A percentile compares a stretch with the other conserved stretches of the same genome.
These are phyloP conservation scores for Poa pratensis DNA, from an alignment of 176 grass and related monocot species.

Conservation along the genomic window DNA sequence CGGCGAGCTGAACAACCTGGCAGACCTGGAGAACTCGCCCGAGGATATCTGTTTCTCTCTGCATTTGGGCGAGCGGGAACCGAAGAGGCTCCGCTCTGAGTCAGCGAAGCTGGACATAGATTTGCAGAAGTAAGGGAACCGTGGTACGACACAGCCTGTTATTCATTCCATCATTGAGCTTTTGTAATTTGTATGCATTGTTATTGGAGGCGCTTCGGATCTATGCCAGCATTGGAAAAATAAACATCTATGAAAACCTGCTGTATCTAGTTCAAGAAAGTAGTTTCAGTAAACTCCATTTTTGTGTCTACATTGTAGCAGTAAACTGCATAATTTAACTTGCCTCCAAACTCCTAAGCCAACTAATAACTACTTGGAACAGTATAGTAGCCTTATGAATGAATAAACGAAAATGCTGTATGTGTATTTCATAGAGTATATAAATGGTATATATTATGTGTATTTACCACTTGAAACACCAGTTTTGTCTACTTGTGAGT, in stretches of 20 bases:
- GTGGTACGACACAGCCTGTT: background rate
- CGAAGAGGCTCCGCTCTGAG: slow-evolving; percentile 64
- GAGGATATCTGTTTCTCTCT: slow-evolving; percentile 71
- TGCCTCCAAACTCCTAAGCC: background rate
- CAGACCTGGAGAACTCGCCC: slow-evolving; percentile 41
- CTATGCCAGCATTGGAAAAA: slow-evolving; percentile 20
- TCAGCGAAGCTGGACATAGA: slow-evolving; percentile 44
- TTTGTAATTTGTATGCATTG: slow-evolving; percentile 18
- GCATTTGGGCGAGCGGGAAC: slow-evolving; percentile 71
- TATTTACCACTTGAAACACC: background rate
- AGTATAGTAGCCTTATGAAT: background rate
- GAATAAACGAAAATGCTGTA: background rate
- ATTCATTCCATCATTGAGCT: slow-evolving; percentile 8
- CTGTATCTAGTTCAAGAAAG: background rate
- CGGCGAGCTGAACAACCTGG: slow-evolving; percentile 43
- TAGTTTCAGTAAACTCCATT: slow-evolving; percentile 30
- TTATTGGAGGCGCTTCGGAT: slow-evolving; percentile 33
- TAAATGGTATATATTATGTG: background rate
- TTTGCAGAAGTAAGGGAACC: slow-evolving; percentile 57
- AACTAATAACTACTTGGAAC: background rate
- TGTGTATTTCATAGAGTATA: background rate
- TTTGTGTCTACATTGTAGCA: slow-evolving; percentile 31
- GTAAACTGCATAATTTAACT: background rate
- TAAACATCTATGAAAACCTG: slow-evolving; percentile 16
- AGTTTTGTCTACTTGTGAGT: background rate